Evolutionary conservation across 2,329 filamentous ascomycete species (phyloP), one percentile per base, ranked within the genome.

Genomic region (Aspergillus sp.): DNA sequence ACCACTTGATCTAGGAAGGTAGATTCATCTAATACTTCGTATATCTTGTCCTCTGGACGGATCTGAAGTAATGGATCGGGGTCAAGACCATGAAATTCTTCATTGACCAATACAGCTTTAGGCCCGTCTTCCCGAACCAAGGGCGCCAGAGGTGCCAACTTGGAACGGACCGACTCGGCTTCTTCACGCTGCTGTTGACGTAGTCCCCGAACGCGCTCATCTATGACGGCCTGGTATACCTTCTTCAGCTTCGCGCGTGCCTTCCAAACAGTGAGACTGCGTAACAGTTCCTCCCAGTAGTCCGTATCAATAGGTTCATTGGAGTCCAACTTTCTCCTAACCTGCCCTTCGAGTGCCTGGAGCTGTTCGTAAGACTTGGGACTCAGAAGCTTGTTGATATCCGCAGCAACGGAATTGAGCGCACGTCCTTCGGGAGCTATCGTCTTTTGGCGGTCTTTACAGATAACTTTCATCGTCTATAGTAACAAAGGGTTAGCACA

Each of bases 301-400:
- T 99, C 95, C 2, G 90, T 91, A 74, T 99, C 95, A 64, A 99
- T 93, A 9, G 90, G 88, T 70, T 97, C 93, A 70, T 96, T 88
- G 7, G 91, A 96, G 52, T 87, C 83, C 48, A 99, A 79, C 78
- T 99, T 99, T 15, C 82, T 81, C 71, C 87, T 87, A 73, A 99
- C 95, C 77, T 98, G 93, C 62, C 82, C 85, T 76, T 99, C 93
- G 49, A 99, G 81, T 17, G 84, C 84, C 70, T 93, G 89, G n/a
- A 99, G 81, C 73, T 98, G 90, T 67, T 91, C 88, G 67, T 91
- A 87, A 15, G 87, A 86, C 77, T 99, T 99, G 8, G 92, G 91
- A 3, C 85, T 84, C 11, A 99, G 81, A 35, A 99, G 86, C 69
- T 87, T 88, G 74, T 98, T 93, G 60, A 99, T 90, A 73, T 98